Evolutionary conservation across 2,329 filamentous ascomycete species (phyloP).

Genomic region (Elsinoe perseae): DNA sequence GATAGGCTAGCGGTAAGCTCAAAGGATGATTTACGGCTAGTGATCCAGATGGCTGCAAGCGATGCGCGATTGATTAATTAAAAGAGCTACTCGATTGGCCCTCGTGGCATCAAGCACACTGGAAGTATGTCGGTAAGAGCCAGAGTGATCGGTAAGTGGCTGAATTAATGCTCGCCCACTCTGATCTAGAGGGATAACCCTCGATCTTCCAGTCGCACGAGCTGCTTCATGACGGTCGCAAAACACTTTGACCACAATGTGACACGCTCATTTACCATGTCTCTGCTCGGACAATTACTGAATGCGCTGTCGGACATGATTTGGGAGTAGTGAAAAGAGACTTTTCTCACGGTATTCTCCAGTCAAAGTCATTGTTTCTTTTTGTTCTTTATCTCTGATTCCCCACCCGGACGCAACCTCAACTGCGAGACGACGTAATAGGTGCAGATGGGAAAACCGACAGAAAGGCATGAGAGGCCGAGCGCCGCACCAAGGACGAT

Average conservation of each 20-base stretch:
- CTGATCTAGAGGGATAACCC: not conserved
- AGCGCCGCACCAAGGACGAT: not conserved
- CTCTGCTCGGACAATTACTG: not conserved
- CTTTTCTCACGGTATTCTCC: not conserved
- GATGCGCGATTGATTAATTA: constrained; percentile 8
- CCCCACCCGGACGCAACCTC: not conserved
- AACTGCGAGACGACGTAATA: constrained; percentile 8
- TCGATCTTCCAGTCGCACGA: constrained; percentile 2
- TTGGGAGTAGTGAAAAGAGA: not conserved
- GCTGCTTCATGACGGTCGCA: not conserved
- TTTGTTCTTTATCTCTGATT: constrained; percentile 7
- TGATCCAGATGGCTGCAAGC: constrained; percentile 14
- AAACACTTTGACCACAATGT: constrained; percentile 10
- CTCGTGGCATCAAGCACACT: not conserved
- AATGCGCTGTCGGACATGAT: not conserved
- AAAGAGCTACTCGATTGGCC: constrained; percentile 1
- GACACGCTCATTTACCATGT: constrained; percentile 9
- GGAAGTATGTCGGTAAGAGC: not conserved
- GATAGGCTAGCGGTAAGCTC: constrained; percentile 4
- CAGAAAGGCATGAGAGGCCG: too few species aligned
- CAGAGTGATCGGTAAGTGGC: constrained; percentile 9
- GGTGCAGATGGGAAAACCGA: not conserved
- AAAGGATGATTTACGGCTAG: constrained; percentile 7
- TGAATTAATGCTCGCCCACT: not conserved
- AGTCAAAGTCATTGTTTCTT: not conserved